Conservation (phyloP, 495 filamentous ascomycete genomes). For the Beverwykella pulmonaria region DNA sequence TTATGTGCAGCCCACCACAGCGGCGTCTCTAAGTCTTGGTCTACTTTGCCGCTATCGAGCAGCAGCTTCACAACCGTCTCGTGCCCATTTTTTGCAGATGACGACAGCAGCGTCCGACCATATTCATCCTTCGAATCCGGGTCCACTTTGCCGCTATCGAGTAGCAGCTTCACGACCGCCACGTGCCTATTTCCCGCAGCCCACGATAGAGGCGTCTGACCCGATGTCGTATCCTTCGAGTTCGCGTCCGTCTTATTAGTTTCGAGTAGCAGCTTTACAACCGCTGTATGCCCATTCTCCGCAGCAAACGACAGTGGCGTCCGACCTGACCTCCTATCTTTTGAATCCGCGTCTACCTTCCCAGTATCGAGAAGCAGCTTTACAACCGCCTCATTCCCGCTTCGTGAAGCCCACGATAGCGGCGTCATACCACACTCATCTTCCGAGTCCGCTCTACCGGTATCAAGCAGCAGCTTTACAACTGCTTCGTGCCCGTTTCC, state of each 20-base stretch:
- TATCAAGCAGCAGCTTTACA: too few relatives aligned
- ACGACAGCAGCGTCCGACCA: neutral
- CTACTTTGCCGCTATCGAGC: constrained; percentile 5
- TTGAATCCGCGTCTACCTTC: too few relatives aligned
- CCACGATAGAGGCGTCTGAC: neutral
- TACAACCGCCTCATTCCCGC: too few relatives aligned
- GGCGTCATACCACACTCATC: too few relatives aligned
- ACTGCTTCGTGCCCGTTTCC: too few relatives aligned
- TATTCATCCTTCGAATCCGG: neutral
- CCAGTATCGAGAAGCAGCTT: too few relatives aligned
- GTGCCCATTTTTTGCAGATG: neutral
- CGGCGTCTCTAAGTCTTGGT: neutral
- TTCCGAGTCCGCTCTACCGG: too few relatives aligned
- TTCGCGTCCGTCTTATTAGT: neutral
- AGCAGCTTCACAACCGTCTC: constrained; percentile 2
- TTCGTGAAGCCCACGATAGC: too few relatives aligned
- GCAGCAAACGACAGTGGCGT: constrained; percentile 2
- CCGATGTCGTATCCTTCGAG: neutral
- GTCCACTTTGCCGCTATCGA: constrained; percentile 8
- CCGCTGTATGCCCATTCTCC: constrained; percentile 1
- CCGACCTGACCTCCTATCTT: too few relatives aligned
- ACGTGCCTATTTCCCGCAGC: neutral
- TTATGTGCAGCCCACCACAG: neutral
- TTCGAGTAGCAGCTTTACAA: constrained; percentile 1
- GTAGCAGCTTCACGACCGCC: constrained; percentile 1